phyloP scores from a whole-genome alignment of 495 filamentous ascomycete species.

The Lasiosphaeria hispida region DNA sequence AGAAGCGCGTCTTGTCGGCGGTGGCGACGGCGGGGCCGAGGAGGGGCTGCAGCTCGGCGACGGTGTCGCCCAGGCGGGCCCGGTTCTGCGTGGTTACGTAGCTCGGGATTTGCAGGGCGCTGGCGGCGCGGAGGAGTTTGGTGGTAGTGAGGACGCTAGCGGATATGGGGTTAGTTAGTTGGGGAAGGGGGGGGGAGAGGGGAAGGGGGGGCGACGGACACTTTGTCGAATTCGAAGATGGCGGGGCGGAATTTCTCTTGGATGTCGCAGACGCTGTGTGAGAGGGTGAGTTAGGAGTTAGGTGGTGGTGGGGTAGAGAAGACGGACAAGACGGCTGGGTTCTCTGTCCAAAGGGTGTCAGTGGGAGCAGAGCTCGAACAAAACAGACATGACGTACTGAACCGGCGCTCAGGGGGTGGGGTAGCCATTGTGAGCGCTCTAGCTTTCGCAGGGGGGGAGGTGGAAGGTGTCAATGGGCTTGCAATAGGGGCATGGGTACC shows the following conservation, averaged over 20 bases:
- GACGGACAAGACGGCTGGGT: slow-evolving; percentile 67
- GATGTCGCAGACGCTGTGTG: slow-evolving; percentile 81
- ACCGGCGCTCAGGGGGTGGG: slow-evolving; percentile 32
- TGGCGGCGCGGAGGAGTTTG: slow-evolving; percentile 53
- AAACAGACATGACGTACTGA: slow-evolving; percentile 34
- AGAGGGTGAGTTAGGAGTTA: not conserved
- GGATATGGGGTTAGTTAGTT: not conserved
- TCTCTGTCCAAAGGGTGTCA: slow-evolving; percentile 41
- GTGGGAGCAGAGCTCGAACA: too few species aligned
- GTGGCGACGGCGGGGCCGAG: slow-evolving; percentile 37
- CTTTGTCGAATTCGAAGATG: slow-evolving; percentile 78
- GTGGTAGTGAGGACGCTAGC: slow-evolving; percentile 50
- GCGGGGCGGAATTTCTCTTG: slow-evolving; percentile 87
- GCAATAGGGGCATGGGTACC: too few species aligned
- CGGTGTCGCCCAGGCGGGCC: slow-evolving; percentile 71
- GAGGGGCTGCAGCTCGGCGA: slow-evolving; percentile 58
- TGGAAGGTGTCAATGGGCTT: too few species aligned
- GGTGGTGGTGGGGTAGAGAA: not conserved
- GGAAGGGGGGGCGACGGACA: slow-evolving; percentile 47
- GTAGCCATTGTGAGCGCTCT: slow-evolving; percentile 24
- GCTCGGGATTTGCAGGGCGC: slow-evolving; percentile 70
- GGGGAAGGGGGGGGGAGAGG: not conserved
- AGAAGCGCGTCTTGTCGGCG: slow-evolving; percentile 85
- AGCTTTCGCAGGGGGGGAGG: too few species aligned
- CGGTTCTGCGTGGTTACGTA: slow-evolving; percentile 82